These are phyloP conservation scores for Trametes coccinea DNA, from an alignment of 768 basidiomycete species.

Conservation along the genomic window DNA sequence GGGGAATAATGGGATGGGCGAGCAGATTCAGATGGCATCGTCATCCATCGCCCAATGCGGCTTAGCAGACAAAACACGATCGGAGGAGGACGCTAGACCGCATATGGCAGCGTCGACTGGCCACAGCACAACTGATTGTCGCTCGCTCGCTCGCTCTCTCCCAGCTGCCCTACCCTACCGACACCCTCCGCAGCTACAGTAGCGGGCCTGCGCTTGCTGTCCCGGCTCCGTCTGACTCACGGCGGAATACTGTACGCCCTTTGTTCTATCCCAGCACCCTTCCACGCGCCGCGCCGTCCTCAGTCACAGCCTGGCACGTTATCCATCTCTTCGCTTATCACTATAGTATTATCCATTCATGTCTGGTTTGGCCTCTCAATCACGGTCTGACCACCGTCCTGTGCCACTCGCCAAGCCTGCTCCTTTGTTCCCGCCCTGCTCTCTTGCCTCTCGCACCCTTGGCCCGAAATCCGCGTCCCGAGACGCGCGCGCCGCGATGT, in stretches of 20 bases:
- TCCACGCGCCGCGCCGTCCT: no score
- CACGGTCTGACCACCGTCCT: background rate
- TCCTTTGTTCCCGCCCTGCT: slow-evolving; percentile 1
- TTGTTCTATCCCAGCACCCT: background rate
- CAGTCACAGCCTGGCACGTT: no score
- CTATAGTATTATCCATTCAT: background rate
- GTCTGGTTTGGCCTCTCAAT: background rate
- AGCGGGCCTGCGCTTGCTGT: no score
- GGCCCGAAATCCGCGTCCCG: slow-evolving; percentile 4
- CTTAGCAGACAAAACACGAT: slow-evolving; percentile 12
- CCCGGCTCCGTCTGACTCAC: slow-evolving; percentile 6
- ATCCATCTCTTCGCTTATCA: slow-evolving; percentile 10
- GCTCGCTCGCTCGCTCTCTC: background rate
- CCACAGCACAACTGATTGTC: slow-evolving; percentile 9
- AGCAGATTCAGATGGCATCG: background rate
- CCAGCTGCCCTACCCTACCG: no score
- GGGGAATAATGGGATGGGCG: slow-evolving; percentile 10
- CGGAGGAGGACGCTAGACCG: slow-evolving; percentile 11
- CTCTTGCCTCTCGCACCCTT: background rate
- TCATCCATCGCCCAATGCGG: slow-evolving; percentile 9
- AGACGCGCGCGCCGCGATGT: background rate
- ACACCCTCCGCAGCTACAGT: no score
- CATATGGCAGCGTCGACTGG: slow-evolving; percentile 4
- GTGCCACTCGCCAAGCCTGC: background rate
- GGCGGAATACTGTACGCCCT: background rate